These are phyloP conservation scores for Trichoderma atroviride DNA, from an alignment of 2,329 filamentous ascomycete species.

Conservation along the genomic window DNA sequence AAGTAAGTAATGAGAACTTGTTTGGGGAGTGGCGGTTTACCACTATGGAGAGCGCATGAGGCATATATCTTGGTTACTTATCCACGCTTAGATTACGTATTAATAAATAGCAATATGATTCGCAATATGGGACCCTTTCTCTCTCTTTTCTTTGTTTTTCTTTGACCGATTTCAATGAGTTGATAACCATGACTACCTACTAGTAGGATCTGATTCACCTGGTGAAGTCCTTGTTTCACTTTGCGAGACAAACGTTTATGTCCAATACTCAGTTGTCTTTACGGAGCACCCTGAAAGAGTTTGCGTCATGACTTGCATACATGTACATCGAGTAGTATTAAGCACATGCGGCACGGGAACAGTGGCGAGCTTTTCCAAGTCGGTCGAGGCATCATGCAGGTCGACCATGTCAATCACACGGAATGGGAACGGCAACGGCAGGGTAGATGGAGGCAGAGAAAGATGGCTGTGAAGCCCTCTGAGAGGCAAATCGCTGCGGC, in stretches of 20 bases:
- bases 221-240: background rate
- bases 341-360: background rate
- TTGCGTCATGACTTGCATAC: background rate
- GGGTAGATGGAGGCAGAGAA: background rate
- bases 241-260: background rate
- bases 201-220: background rate
- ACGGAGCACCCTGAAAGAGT: background rate
- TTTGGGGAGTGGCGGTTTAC: conserved; percentile 14
- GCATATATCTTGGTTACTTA: conserved; percentile 26
- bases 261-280: background rate
- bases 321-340: background rate
- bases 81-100: conserved; percentile 24
- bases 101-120: conserved; percentile 24
- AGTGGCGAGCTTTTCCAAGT: background rate
- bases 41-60: conserved; percentile 21
- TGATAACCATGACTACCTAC: background rate
- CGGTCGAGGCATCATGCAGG: conserved; percentile 12
- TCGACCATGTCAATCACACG: conserved; percentile 1
- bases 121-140: background rate
- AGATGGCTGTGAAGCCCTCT: background rate
- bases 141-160: background rate
- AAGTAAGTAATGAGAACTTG: conserved; percentile 19
- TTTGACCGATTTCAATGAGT: background rate
- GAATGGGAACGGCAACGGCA: background rate
- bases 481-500: background rate